Percentiles rank a stretch among this genome's conserved stretches.
Conservation (phyloP, 2,329 filamentous ascomycete species). For the Trichoderma sp. region DNA sequence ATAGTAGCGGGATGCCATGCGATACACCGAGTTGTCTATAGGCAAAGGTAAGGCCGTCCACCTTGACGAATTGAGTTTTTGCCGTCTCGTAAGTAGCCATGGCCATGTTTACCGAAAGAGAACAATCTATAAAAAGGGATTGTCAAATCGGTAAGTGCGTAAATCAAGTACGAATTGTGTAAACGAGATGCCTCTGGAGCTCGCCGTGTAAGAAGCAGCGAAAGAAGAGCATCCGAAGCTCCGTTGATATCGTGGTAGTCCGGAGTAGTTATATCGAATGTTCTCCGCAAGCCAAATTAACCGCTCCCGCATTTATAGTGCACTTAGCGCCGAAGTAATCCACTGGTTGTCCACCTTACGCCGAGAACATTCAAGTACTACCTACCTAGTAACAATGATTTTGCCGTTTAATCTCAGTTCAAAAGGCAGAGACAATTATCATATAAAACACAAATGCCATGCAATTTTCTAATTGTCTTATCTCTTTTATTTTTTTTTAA, state of each 20-base stretch:
- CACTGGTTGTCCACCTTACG: neutral
- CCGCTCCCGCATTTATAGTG: conserved; percentile 6
- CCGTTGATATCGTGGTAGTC: neutral
- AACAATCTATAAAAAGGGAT: neutral
- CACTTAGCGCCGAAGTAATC: neutral
- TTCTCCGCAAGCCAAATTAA: neutral
- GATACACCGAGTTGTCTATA: conserved; percentile 33
- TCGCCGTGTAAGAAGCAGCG: neutral
- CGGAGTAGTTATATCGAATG: neutral
- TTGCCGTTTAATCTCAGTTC: neutral
- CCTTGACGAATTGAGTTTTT: conserved; percentile 30
- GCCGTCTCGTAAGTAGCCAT: conserved; percentile 35
- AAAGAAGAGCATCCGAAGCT: neutral
- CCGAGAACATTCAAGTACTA: neutral
- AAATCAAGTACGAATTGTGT: neutral
- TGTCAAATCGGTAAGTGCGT: neutral
- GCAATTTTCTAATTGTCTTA: no score
- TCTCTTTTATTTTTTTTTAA: no score
- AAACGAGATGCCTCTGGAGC: neutral
- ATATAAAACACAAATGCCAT: neutral
- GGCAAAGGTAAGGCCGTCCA: conserved; percentile 33
- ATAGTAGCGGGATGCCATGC: conserved; percentile 33
- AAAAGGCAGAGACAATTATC: neutral
- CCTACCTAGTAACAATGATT: neutral
- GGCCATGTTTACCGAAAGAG: neutral